A percentile compares a stretch with the other conserved stretches of the same genome.
These are phyloP conservation scores for Chalaropsis ovoidea DNA, from an alignment of 2,329 filamentous ascomycete genomes.

Conservation along the genomic window DNA sequence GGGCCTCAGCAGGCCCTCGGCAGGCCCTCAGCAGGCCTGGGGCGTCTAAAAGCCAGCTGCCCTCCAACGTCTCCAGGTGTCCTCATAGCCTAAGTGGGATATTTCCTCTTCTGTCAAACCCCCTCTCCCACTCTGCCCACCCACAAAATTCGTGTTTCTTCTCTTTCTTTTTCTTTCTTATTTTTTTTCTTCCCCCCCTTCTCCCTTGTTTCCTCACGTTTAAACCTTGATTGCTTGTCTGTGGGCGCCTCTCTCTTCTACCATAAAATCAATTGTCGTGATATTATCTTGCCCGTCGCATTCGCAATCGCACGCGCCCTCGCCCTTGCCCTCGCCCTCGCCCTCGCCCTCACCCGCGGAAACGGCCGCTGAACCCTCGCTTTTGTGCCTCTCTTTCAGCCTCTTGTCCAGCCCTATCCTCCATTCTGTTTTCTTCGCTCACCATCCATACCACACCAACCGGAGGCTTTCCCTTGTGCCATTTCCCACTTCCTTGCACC, in stretches of 20 bases:
- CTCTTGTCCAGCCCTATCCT: not conserved
- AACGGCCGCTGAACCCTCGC: not conserved
- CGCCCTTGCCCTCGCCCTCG: not conserved
- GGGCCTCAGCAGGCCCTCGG: not conserved
- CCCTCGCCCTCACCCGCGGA: not conserved
- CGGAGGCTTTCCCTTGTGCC: not conserved
- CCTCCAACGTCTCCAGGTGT: not conserved
- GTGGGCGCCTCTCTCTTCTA: not conserved
- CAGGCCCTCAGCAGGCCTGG: not conserved
- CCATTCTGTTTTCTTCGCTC: not conserved
- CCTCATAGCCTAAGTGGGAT: not conserved
- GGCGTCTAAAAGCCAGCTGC: no score
- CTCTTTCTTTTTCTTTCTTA: slow-evolving; percentile 9
- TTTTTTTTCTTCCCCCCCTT: slow-evolving; percentile 9
- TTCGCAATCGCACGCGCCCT: not conserved
- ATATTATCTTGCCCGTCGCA: not conserved
- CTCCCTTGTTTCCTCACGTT: not conserved
- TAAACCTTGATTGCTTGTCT: slow-evolving; percentile 13
- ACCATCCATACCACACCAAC: not conserved
- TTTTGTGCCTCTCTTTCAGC: not conserved
- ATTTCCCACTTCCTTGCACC: not conserved
- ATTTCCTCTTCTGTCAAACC: slow-evolving; percentile 1
- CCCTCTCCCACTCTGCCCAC: not conserved
- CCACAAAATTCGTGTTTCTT: slow-evolving; percentile 6
- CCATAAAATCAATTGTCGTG: not conserved